These are phyloP conservation scores for Apiospora phragmitis DNA, from an alignment of 2,329 filamentous ascomycete species.

Conservation along the genomic window DNA sequence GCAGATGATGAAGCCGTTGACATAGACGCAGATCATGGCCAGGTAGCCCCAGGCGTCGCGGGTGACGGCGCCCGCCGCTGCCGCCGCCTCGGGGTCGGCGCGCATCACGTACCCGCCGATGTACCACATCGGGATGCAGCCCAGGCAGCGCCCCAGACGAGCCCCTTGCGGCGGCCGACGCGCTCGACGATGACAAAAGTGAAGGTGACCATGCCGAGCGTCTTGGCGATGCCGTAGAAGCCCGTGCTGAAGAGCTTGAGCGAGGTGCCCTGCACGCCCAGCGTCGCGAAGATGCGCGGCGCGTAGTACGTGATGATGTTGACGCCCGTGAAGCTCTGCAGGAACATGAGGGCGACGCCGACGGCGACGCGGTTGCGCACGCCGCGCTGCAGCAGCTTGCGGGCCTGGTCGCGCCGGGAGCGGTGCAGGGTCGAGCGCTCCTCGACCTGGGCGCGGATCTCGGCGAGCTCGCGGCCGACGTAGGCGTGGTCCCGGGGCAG, in stretches of 20 bases:
- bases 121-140: constrained; percentile 42
- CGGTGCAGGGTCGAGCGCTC: constrained; percentile 26
- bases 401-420: constrained; percentile 29
- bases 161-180: constrained; percentile 47
- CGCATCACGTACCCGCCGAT: constrained; percentile 39
- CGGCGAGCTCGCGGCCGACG: constrained; percentile 54
- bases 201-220: constrained; percentile 37
- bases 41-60: constrained; percentile 42
- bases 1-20: constrained; percentile 34
- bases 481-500: constrained; percentile 52
- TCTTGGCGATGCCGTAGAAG: constrained; percentile 41
- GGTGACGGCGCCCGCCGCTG: constrained; percentile 45
- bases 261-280: constrained; percentile 35
- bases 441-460: constrained; percentile 59
- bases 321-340: constrained; percentile 50
- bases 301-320: constrained; percentile 64
- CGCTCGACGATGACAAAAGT: constrained; percentile 48
- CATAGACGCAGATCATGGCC: constrained; percentile 53
- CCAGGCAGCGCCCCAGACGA: constrained; percentile 45
- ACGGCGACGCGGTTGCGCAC: constrained; percentile 47
- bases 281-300: constrained; percentile 37
- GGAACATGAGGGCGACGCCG: constrained; percentile 54
- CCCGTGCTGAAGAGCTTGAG: constrained; percentile 39
- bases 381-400: constrained; percentile 37
- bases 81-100: constrained; percentile 36